Conservation (phyloP, 495 filamentous ascomycete genomes). For the Penicillium simplicissimum region DNA sequence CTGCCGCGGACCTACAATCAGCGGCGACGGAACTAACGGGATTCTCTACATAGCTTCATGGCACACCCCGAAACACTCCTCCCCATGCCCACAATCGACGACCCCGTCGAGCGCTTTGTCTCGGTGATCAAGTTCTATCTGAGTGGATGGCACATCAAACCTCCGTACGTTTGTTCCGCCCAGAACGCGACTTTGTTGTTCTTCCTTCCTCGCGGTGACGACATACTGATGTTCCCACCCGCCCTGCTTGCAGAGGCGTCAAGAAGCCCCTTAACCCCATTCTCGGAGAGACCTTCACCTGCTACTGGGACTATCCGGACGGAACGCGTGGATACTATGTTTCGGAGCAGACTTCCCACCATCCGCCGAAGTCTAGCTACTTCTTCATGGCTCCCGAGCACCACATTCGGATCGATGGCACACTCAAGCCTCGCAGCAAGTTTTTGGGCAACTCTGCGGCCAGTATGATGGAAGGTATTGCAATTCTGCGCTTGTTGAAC, state of each 20-base stretch:
- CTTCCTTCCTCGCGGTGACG: slow-evolving; percentile 14
- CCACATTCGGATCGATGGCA: slow-evolving; percentile 92
- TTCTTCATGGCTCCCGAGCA: slow-evolving; percentile 98
- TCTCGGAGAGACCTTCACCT: slow-evolving; percentile 91
- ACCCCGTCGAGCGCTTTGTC: slow-evolving; percentile 88
- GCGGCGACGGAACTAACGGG: slow-evolving; percentile 3
- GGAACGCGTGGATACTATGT: slow-evolving; percentile 90
- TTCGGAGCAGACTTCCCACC: slow-evolving; percentile 93
- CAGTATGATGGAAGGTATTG: slow-evolving; percentile 96
- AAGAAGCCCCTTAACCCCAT: slow-evolving; percentile 99
- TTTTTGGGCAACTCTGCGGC: slow-evolving; percentile 97
- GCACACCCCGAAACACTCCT: slow-evolving; percentile 95
- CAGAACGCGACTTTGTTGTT: background rate
- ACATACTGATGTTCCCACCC: slow-evolving; percentile 6
- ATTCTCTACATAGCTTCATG: slow-evolving; percentile 76
- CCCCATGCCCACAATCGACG: slow-evolving; percentile 81
- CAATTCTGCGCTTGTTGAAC: slow-evolving; percentile 81
- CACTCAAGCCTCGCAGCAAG: slow-evolving; percentile 91
- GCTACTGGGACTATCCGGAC: slow-evolving; percentile 93
- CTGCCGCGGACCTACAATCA: background rate
- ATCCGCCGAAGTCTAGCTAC: slow-evolving; percentile 97
- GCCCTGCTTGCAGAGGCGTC: slow-evolving; percentile 65
- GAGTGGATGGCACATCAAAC: slow-evolving; percentile 98
- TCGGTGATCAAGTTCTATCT: slow-evolving; percentile 97
- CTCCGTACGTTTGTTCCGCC: slow-evolving; percentile 65